Conservation (phyloP, 1,139 yeast genomes). For the Candida labiduridarum region DNA sequence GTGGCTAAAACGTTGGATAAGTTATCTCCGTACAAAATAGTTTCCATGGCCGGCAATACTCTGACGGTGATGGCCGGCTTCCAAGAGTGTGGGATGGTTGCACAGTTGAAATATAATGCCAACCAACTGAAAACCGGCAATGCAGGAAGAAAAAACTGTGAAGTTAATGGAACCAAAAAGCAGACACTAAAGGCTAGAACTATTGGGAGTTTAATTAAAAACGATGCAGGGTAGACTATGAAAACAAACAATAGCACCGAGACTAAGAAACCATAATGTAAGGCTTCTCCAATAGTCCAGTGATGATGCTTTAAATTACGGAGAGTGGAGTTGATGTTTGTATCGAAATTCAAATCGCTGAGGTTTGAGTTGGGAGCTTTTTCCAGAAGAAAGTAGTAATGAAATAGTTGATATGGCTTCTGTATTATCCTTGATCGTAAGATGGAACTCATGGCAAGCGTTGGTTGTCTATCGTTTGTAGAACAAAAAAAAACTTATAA, state of each 20-base stretch:
- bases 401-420: slow-evolving; percentile 48
- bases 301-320: slow-evolving; percentile 50
- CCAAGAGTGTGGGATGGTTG: slow-evolving; percentile 74
- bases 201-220: slow-evolving; percentile 48
- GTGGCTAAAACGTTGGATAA: slow-evolving; percentile 85
- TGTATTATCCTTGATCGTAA: slow-evolving; percentile 39
- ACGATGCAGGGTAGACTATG: slow-evolving; percentile 54
- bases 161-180: slow-evolving; percentile 70
- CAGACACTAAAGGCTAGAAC: slow-evolving; percentile 37
- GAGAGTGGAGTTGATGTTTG: slow-evolving; percentile 55
- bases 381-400: slow-evolving; percentile 58
- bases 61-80: slow-evolving; percentile 91
- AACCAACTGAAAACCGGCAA: slow-evolving; percentile 90
- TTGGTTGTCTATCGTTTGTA: not conserved
- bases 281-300: slow-evolving; percentile 47
- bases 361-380: slow-evolving; percentile 56
- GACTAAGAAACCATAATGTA: slow-evolving; percentile 55
- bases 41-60: slow-evolving; percentile 91
- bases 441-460: slow-evolving; percentile 15
- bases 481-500: not conserved
- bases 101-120: slow-evolving; percentile 77
- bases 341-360: slow-evolving; percentile 60
- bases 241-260: slow-evolving; percentile 54
- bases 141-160: slow-evolving; percentile 85
- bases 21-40: slow-evolving; percentile 92